Evolutionary conservation across 1,284 basidiomycete species (phyloP).

Genomic region (Exsudoporus floridanus): DNA sequence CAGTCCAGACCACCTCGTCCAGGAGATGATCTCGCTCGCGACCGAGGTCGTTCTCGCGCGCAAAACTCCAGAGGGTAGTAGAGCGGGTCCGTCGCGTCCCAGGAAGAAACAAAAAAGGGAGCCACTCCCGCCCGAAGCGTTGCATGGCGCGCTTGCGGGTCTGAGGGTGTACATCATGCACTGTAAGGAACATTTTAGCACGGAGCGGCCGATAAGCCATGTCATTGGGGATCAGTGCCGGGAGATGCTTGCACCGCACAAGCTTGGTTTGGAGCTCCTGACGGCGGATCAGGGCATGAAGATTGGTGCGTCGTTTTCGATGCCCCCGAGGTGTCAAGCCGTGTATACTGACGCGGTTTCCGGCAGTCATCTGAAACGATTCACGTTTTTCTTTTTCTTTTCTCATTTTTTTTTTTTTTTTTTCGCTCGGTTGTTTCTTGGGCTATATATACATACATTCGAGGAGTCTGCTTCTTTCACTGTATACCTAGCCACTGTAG

Average conservation of each 20-base stretch:
- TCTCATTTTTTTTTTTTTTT: not conserved
- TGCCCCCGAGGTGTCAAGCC: too few species aligned
- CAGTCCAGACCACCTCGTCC: constrained; percentile 66
- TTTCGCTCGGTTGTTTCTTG: constrained; percentile 3
- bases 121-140: constrained; percentile 38
- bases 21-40: constrained; percentile 66
- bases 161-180: constrained; percentile 73
- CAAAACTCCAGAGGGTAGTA: constrained; percentile 13
- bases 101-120: constrained; percentile 51
- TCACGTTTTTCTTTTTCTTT: not conserved
- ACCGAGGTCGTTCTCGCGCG: constrained; percentile 56
- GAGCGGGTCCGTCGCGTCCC: constrained; percentile 34
- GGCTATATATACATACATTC: constrained; percentile 11
- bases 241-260: constrained; percentile 50
- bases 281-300: constrained; percentile 70
- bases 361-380: constrained; percentile 22
- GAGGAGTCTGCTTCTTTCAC: constrained; percentile 4
- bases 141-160: constrained; percentile 54
- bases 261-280: constrained; percentile 62
- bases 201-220: constrained; percentile 49
- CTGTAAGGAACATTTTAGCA: constrained; percentile 68
- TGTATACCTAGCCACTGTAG: constrained; percentile 42
- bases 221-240: constrained; percentile 65
- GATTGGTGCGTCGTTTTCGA: constrained; percentile 53
- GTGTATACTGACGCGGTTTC: not conserved